These are phyloP conservation scores for Starmerella bombicola DNA, from an alignment of 805 yeast genomes.

Conservation along the genomic window DNA sequence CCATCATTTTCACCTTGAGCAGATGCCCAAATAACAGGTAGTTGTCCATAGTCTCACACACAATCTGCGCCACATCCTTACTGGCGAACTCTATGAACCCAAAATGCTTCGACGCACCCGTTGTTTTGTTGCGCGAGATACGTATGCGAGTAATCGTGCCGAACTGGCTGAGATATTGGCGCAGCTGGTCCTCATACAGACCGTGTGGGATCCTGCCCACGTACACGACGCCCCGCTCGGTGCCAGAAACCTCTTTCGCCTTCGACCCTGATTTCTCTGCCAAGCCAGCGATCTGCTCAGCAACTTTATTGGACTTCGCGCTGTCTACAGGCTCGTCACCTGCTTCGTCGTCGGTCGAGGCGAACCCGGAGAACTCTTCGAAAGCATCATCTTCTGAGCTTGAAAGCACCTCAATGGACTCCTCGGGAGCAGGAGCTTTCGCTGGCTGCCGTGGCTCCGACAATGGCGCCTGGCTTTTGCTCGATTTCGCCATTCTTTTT, in stretches of 20 bases:
- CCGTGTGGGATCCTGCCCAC: constrained; percentile 90
- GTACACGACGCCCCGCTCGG: constrained; percentile 54
- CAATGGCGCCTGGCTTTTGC: constrained; percentile 3
- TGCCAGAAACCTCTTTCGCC: neutral
- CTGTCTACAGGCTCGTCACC: constrained; percentile 1
- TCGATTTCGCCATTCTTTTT: neutral
- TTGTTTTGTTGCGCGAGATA: constrained; percentile 75
- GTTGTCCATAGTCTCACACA: constrained; percentile 92
- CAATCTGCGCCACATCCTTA: constrained; percentile 67
- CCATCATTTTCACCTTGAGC: constrained; percentile 54
- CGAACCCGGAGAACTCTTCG: constrained; percentile 19
- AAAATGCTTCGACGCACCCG: constrained; percentile 84
- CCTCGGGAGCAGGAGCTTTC: neutral
- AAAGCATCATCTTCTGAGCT: constrained; percentile 11
- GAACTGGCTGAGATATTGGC: constrained; percentile 76
- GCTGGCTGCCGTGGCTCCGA: constrained; percentile 6
- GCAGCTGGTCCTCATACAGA: constrained; percentile 62
- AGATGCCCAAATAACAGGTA: constrained; percentile 81
- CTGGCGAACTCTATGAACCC: constrained; percentile 78
- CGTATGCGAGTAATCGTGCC: constrained; percentile 71
- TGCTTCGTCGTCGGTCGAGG: constrained; percentile 22
- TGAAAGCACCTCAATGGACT: constrained; percentile 4
- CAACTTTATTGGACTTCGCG: constrained; percentile 8
- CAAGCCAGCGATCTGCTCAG: constrained; percentile 2
- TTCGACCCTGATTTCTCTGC: constrained; percentile 6